Percentiles rank a stretch among this genome's conserved stretches.
These are phyloP conservation scores for Aegilops tauschii DNA, from an alignment of 176 grass and related monocot genomes.

Conservation along the genomic window DNA sequence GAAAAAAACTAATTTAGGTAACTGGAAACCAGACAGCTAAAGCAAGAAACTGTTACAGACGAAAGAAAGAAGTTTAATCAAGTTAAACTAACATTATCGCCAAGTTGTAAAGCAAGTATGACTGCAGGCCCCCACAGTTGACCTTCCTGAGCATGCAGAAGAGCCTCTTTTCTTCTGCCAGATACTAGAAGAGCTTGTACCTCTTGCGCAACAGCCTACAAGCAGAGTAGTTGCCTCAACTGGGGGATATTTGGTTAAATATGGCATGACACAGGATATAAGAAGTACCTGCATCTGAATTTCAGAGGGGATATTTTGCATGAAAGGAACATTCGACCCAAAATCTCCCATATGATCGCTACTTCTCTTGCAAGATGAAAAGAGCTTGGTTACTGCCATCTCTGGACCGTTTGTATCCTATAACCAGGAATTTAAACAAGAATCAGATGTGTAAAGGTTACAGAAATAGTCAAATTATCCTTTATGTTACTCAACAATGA, in stretches of 20 bases:
- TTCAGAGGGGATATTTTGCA: constrained; percentile 80
- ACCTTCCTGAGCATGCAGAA: constrained; percentile 88
- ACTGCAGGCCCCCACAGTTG: constrained; percentile 97
- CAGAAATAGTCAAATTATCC: not conserved
- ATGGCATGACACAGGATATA: not conserved
- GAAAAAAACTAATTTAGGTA: constrained; percentile 32
- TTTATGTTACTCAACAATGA: not conserved
- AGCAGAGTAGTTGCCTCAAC: constrained; percentile 36
- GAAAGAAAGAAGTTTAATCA: not conserved
- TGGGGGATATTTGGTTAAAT: not conserved
- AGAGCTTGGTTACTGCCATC: constrained; percentile 93
- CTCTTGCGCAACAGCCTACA: constrained; percentile 80
- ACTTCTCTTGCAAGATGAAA: constrained; percentile 71
- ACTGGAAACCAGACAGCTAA: constrained; percentile 15
- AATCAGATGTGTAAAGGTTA: constrained; percentile 14
- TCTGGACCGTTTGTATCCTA: constrained; percentile 85
- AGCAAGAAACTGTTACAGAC: constrained; percentile 1
- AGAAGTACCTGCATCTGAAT: constrained; percentile 74
- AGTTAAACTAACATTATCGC: constrained; percentile 66
- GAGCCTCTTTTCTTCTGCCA: constrained; percentile 91
- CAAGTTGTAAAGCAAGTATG: constrained; percentile 88
- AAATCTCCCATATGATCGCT: constrained; percentile 38
- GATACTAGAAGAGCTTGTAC: constrained; percentile 95
- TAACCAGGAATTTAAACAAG: constrained; percentile 26
- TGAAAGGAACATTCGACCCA: constrained; percentile 48